Base-by-base conservation (phyloP, 2,329 filamentous ascomycete genomes). In the Tricladium varicosporioides region DNA sequence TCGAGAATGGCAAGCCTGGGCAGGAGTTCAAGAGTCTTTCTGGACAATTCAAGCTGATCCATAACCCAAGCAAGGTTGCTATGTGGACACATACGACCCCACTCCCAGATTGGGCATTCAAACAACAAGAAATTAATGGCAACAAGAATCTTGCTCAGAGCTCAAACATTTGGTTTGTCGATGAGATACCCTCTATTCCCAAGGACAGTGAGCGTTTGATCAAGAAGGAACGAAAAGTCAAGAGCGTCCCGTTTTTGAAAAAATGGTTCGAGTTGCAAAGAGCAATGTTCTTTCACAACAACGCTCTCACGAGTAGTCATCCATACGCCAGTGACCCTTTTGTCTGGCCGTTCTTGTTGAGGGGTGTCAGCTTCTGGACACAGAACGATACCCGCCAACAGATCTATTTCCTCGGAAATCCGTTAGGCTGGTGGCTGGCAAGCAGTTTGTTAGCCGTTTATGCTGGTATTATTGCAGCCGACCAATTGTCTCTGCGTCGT, bases 251-350 rank as follows among this genome's bases (percentile, higher is more conserved):
- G 15, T 99, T 99, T 82, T 76, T 97, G 64, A 85, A 83, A 69
- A 99, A 99, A 78, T 99, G 93, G 81, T 85, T 97, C 63, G 94
- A 99, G 78, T 82, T 99, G 57, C 94, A 99, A 76, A 86, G 93
- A 50, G 91, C 92, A 67, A 99, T 99, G 92, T 99, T 99, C 82
- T 93, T 89, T 82, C 94, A 99, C 81, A 99, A 99, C 82, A 97
- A 92, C 74, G 93, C 95, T 68, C 79, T 99, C 71, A 99, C 94
- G 46, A 95, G 92, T 77, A 96, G 91, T 71, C 94, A 99, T 73
- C 94, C 94, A 1, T 99, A 99, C 73, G 85, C 94, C 44, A 96
- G 91, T 67, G 88, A 92, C 72, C 94, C 94, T 5, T 94, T 95
- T 77, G 91, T 96, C 70, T 99, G 94, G 94, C 94, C 94, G 1